phyloP scores from a whole-genome alignment of 75 land plant species.

The Pinus tabuliformis region DNA sequence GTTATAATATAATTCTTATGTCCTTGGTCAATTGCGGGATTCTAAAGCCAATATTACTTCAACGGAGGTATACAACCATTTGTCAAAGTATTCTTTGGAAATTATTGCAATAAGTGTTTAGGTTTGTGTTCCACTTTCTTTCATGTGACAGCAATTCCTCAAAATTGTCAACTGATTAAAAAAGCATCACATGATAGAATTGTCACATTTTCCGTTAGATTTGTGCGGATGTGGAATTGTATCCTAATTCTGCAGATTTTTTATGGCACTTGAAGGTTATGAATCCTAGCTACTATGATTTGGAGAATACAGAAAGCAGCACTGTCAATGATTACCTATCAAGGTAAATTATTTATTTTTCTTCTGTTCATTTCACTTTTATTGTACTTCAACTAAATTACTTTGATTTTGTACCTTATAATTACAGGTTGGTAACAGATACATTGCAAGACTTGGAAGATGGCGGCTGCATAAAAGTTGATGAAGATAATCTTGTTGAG shows the following conservation, averaged over 20 bases:
- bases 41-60: too few relatives aligned
- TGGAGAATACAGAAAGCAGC: slow-evolving; percentile 61
- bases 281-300: slow-evolving; percentile 91
- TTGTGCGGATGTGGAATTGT: too few relatives aligned
- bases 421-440: slow-evolving; percentile 63
- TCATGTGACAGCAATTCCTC: neutral
- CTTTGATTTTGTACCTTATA: neutral
- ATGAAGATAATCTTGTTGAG: slow-evolving; percentile 69
- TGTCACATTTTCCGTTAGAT: neutral
- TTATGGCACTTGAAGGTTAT: slow-evolving; percentile 38
- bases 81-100: too few relatives aligned
- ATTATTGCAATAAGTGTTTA: too few relatives aligned
- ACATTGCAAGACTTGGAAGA: slow-evolving; percentile 92
- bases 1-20: too few relatives aligned
- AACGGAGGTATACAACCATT: too few relatives aligned
- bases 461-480: slow-evolving; percentile 85
- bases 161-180: neutral
- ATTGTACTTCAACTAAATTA: neutral
- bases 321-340: slow-evolving; percentile 73
- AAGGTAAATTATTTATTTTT: slow-evolving; percentile 34
- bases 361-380: slow-evolving; percentile 6
- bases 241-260: neutral
- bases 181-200: neutral
- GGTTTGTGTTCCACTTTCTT: neutral
- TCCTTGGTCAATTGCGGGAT: too few relatives aligned